Evolutionary conservation across 805 yeast genomes (phyloP).

Genomic region (Candida takata): DNA sequence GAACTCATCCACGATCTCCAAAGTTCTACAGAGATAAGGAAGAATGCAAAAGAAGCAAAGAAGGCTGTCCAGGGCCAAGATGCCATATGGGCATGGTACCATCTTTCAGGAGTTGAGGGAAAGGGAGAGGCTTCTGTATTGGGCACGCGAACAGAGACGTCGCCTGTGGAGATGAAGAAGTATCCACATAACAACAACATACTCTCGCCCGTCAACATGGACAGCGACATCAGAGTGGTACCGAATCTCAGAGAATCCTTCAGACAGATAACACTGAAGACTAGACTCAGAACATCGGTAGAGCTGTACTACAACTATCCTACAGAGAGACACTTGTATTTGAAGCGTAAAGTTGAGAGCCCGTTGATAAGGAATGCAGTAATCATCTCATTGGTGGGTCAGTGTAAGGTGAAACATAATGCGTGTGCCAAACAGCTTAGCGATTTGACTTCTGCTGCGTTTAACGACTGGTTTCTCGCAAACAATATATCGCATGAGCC

Average conservation of each 20-base stretch:
- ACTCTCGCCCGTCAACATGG: not conserved
- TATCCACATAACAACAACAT: constrained; percentile 9
- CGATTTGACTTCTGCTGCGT: constrained; percentile 21
- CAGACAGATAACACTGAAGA: constrained; percentile 27
- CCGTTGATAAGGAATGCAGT: constrained; percentile 22
- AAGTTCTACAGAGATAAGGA: constrained; percentile 15
- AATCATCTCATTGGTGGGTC: constrained; percentile 28
- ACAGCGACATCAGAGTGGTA: constrained; percentile 8
- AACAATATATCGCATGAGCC: constrained; percentile 2
- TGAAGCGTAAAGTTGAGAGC: constrained; percentile 20
- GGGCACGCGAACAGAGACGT: constrained; percentile 17
- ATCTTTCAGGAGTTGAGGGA: constrained; percentile 5
- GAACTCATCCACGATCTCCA: constrained; percentile 8
- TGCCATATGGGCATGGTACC: constrained; percentile 23
- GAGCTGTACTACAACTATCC: constrained; percentile 32
- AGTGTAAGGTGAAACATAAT: constrained; percentile 18
- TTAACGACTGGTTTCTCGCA: constrained; percentile 22
- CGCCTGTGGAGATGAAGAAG: constrained; percentile 14
- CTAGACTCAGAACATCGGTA: constrained; percentile 29
- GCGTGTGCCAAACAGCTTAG: constrained; percentile 17
- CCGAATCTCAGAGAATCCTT: constrained; percentile 19
- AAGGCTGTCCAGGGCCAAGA: constrained; percentile 13
- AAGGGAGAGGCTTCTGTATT: constrained; percentile 19
- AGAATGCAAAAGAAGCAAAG: constrained; percentile 14
- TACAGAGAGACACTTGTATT: constrained; percentile 30